Evolutionary conservation across 495 filamentous ascomycete genomes (phyloP), one percentile per base, ranked within the genome.

Genomic region (Hypoxylon rickii): DNA sequence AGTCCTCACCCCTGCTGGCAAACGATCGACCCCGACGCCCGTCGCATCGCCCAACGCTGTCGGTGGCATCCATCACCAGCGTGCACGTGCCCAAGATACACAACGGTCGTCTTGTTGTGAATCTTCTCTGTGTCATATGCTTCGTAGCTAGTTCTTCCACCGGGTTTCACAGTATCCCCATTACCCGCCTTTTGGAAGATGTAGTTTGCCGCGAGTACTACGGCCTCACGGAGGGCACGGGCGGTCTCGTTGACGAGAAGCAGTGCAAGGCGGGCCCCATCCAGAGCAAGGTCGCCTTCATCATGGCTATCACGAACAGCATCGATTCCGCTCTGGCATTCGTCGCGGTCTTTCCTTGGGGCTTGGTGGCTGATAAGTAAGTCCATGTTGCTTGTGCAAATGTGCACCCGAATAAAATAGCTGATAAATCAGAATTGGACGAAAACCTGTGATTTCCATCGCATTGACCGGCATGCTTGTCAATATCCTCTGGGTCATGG

Each of bases 361-460:
- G 61, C 22, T 45, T 67, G 12, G 51, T 43, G 4, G 67, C 67
- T 32, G 67, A 69, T 40, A 65, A 43, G 67, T 69, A 21, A 10
- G 63, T 56, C 29, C 19, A 31, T 4, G 4, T 10, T 29, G 13
- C 13, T 31, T 15, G 24, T 24, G 18, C 37, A 29, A 32, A 29
- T 16, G 20, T 67, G 6, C 39, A 73, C 2, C 69, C 68, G 0
- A 73, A 64, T 44, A 67, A 73, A 73, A 15, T 58, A 75, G 2
- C 56, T 68, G 32, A 12, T n/a, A 10, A 69, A 34, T 73, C 49
- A 79, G 70, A 51, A 76, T 73, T 47, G 79, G 79, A 1, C 69
- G 78, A 24, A 77, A 69, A 29, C 73, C 73, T 0, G 64, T 69
- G 7, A 19, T 77, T 1, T 56, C 64, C 8, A 54, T 80, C 26